Conservation (phyloP, 306 rosid species). For the Vigna reflexopilosa region DNA sequence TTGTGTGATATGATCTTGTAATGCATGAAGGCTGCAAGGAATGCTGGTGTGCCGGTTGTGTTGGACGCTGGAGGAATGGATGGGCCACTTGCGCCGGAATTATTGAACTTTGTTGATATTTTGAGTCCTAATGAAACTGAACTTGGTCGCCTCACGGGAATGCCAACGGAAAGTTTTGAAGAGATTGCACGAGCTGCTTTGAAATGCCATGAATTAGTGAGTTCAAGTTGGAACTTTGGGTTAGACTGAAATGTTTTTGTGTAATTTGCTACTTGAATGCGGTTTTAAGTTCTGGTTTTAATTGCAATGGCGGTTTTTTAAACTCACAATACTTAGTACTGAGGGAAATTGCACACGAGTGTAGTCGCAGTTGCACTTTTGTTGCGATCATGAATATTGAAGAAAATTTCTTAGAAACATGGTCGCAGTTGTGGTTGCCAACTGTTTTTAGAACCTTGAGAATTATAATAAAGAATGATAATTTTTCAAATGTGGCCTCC, state of each 20-base stretch:
- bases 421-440: neutral
- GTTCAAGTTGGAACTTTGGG: constrained; percentile 36
- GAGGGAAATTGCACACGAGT: neutral
- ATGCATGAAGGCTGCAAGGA: constrained; percentile 76
- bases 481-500: constrained; percentile 7
- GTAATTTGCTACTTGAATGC: constrained; percentile 23
- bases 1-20: constrained; percentile 32
- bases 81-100: constrained; percentile 72
- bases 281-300: neutral
- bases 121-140: constrained; percentile 93
- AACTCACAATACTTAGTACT: neutral
- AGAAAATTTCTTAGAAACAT: neutral
- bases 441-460: neutral
- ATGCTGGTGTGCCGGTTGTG: constrained; percentile 77
- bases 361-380: neutral
- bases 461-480: neutral
- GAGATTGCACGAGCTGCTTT: constrained; percentile 67
- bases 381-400: neutral
- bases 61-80: constrained; percentile 92
- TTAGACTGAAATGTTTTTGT: constrained; percentile 5
- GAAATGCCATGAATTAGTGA: constrained; percentile 82
- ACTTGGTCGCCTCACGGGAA: constrained; percentile 76
- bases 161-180: constrained; percentile 73
- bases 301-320: neutral
- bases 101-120: constrained; percentile 71